Base-by-base conservation (phyloP, 441 rosid species). In the Brassica hybrid region DNA sequence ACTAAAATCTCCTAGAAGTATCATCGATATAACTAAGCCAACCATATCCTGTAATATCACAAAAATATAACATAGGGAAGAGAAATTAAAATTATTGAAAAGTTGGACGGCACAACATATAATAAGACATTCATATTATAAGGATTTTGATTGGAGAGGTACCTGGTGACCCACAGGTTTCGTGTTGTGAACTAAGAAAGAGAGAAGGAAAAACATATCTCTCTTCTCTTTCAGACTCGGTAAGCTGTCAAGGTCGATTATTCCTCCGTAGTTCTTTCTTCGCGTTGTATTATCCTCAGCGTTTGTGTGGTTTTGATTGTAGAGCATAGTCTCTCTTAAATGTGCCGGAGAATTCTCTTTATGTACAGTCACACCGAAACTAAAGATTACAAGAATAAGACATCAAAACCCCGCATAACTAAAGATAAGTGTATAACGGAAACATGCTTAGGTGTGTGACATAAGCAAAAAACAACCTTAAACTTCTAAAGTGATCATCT, bases 101-200 rank as follows among this genome's bases (percentile, higher is more conserved):
- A 43, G 21, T 43, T 64, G 66, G 54, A 36, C 12, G 3, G 16
- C 43, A 18, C 30, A 65, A 30, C 50, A 57, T 30, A 41, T 27
- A 63, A 57, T 11, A 56, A 58, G 32, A 69, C 54, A 74, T 59
- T 34, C 58, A 23, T 68, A 32, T 16, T 38, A 74, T 59, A 38
- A 27, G 56, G 65, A 72, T 54, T 71, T 71, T 65, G 18, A 64
- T 27, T 25, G 38, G 38, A 17, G 25, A 67, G 61, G 58, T 84
- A 96, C 99, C 98, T 94, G 99, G 82, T 90, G 99, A 83, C 98
- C 99, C 84, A 94, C 96, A 71, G 99, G 99, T 88, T 93, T 96
- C 8, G 98, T 91, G 76, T 96, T 96, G 81, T 92, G 98, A 75
- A 94, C 91, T 76, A 94, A 73, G 76, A 91, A 91, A 86, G 98